These are phyloP conservation scores for Boehmeria nivea DNA, from an alignment of 306 rosid genomes.

Conservation along the genomic window DNA sequence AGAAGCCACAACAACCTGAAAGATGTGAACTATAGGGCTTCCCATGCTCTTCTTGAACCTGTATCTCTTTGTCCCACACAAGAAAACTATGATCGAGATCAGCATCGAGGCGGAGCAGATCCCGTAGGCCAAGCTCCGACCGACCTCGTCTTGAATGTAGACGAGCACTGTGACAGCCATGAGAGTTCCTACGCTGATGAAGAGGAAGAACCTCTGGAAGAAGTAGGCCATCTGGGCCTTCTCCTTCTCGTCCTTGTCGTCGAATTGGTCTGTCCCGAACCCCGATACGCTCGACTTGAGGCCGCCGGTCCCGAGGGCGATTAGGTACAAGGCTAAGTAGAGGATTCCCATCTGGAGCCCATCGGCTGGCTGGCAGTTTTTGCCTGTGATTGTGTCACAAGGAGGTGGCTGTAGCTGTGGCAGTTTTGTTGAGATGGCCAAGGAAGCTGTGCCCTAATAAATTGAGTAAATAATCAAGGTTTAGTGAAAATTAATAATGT, in stretches of 20 bases:
- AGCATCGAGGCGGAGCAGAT: conserved; percentile 62
- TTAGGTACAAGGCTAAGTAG: conserved; percentile 57
- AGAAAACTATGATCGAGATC: conserved; percentile 45
- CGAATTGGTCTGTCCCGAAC: conserved; percentile 86
- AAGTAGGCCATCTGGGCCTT: conserved; percentile 74
- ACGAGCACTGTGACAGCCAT: conserved; percentile 87
- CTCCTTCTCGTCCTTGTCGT: conserved; percentile 79
- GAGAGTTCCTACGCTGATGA: conserved; percentile 74
- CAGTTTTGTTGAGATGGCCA: conserved; percentile 65
- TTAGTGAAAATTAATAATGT: too few species aligned
- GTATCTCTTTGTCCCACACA: conserved; percentile 58
- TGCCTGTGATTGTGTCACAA: conserved; percentile 30
- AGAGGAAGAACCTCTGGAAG: conserved; percentile 77
- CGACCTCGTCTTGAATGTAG: conserved; percentile 79
- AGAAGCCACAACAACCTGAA: conserved; percentile 66
- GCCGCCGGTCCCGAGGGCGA: conserved; percentile 87
- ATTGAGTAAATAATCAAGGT: not conserved
- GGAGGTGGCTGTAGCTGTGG: conserved; percentile 70
- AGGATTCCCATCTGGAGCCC: conserved; percentile 79
- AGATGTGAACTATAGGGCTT: conserved; percentile 79
- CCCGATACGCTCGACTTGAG: conserved; percentile 92
- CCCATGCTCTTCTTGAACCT: conserved; percentile 69
- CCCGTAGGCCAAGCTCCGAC: conserved; percentile 80
- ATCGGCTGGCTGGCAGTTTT: conserved; percentile 52
- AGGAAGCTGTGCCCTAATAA: conserved; percentile 58